Evolutionary conservation across 106 monocot species (phyloP).

Genomic region (Dendrobium catenatum): DNA sequence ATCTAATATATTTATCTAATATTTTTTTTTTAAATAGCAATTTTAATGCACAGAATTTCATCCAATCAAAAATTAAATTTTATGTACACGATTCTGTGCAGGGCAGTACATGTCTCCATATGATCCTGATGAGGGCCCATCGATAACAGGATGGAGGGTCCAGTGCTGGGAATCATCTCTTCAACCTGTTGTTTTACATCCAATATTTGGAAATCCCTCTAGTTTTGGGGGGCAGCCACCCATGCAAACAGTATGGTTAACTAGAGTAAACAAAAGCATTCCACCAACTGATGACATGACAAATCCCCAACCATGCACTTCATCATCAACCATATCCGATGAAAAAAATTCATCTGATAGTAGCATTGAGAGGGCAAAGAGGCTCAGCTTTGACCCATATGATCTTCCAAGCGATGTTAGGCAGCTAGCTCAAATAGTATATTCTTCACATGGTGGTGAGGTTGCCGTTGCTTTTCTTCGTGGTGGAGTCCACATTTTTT

Average conservation of each 20-base stretch:
- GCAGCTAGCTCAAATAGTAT: conserved; percentile 90
- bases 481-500: conserved; percentile 95
- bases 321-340: conserved; percentile 51
- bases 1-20: background rate
- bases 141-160: conserved; percentile 98
- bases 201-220: conserved; percentile 95
- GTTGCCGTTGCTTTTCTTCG: conserved; percentile 96
- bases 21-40: background rate
- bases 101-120: conserved; percentile 99
- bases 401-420: conserved; percentile 98
- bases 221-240: conserved; percentile 88
- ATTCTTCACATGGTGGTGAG: conserved; percentile 94
- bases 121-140: conserved; percentile 99
- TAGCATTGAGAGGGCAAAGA: conserved; percentile 66
- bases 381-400: conserved; percentile 94
- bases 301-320: conserved; percentile 39
- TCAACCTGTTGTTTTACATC: conserved; percentile 97
- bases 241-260: conserved; percentile 95
- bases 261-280: conserved; percentile 87
- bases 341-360: conserved; percentile 82
- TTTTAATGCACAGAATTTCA: background rate
- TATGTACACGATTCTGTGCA: conserved; percentile 14
- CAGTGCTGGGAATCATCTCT: conserved; percentile 98
- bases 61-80: background rate
- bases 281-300: conserved; percentile 85